Percentiles rank a stretch among this genome's conserved stretches.
phyloP scores from a whole-genome alignment of 2,329 filamentous ascomycete genomes.

The Myriosclerotinia duriaeana region DNA sequence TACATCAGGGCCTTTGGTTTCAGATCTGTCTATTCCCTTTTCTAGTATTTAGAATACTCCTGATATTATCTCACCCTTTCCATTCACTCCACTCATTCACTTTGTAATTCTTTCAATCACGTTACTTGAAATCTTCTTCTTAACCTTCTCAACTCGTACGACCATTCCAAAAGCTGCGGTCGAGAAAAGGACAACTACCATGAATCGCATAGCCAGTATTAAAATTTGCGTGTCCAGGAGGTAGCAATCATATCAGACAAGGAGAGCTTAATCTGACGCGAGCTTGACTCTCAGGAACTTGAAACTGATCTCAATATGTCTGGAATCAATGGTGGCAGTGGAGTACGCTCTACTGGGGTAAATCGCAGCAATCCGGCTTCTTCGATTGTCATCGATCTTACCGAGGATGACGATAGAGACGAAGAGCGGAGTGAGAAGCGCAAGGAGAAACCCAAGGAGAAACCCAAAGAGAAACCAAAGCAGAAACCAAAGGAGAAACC shows the following conservation, averaged over 20 bases:
- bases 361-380: not conserved
- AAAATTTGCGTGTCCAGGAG: not conserved
- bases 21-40: not conserved
- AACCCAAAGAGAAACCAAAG: too few species aligned
- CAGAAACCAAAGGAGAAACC: not conserved
- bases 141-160: not conserved
- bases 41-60: not conserved
- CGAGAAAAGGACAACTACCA: not conserved
- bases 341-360: not conserved
- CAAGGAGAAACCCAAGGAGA: not conserved
- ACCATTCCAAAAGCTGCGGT: not conserved
- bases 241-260: slow-evolving; percentile 3
- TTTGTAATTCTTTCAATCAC: not conserved
- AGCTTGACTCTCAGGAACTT: not conserved
- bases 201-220: not conserved
- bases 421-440: not conserved
- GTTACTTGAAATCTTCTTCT: not conserved
- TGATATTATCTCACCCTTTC: not conserved
- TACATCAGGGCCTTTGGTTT: not conserved
- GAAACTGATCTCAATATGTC: not conserved
- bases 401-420: not conserved
- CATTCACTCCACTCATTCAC: not conserved
- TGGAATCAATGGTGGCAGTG: not conserved
- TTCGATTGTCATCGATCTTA: not conserved
- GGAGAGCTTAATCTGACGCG: not conserved